These are phyloP conservation scores for Mycena rebaudengoi DNA, from an alignment of 768 basidiomycete genomes.

Conservation along the genomic window DNA sequence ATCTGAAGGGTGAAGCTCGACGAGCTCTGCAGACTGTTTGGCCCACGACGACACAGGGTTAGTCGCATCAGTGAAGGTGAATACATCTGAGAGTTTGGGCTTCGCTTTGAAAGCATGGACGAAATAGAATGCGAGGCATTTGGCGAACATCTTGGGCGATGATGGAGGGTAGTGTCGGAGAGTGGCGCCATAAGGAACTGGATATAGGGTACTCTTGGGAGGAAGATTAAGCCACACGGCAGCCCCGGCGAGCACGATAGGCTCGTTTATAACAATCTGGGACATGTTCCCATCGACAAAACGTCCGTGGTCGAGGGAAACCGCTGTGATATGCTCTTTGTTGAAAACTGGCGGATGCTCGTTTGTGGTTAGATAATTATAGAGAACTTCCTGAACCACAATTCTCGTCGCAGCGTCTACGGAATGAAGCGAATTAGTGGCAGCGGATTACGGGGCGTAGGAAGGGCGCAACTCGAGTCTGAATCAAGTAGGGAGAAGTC, in stretches of 20 bases:
- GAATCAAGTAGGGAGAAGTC: neutral
- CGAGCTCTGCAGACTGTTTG: neutral
- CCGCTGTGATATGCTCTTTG: neutral
- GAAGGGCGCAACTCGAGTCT: no score
- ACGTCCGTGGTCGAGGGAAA: neutral
- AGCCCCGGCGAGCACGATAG: neutral
- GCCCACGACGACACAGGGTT: neutral
- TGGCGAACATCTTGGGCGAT: neutral
- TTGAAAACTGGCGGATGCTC: neutral
- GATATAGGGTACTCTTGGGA: no score
- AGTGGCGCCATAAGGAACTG: neutral
- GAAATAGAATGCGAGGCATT: neutral
- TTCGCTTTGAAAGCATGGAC: neutral
- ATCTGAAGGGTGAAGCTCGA: conserved; percentile 12
- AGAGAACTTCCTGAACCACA: neutral
- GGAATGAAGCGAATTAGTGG: no score
- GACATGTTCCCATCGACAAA: neutral
- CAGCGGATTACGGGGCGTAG: no score
- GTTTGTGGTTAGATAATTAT: neutral
- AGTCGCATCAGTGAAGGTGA: neutral
- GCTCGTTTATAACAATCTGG: neutral
- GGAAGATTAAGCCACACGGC: neutral
- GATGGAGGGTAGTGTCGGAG: neutral
- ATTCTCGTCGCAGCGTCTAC: no score
- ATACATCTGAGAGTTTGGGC: neutral